Conservation (phyloP, 345 rosid genomes). For the Clausena lansium region DNA sequence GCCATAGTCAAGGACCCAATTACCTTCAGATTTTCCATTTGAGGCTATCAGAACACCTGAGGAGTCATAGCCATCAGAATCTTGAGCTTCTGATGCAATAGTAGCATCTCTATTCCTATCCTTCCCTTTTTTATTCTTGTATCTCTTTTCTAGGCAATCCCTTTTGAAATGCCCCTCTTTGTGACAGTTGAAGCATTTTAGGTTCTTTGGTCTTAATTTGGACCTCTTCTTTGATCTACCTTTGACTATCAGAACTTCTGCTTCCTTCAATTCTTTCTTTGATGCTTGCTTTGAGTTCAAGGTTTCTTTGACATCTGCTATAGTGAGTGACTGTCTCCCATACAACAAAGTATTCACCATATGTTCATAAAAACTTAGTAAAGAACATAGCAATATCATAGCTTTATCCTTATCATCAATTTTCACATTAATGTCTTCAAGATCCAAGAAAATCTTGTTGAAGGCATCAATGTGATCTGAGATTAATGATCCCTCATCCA, state of each 20-base stretch:
- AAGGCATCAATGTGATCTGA: no score
- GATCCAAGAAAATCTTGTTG: no score
- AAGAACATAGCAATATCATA: no score
- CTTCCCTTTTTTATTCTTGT: neutral
- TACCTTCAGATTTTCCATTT: neutral
- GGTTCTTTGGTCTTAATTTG: neutral
- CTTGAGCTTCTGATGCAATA: neutral
- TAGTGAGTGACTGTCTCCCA: neutral
- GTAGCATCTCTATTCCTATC: neutral
- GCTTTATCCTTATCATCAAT: no score
- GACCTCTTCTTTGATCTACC: neutral
- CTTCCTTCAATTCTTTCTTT: neutral
- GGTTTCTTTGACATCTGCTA: neutral
- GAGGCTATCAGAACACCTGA: fast-evolving
- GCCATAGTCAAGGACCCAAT: neutral
- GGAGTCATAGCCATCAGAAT: neutral
- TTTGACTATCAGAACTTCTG: neutral
- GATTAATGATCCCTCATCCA: no score
- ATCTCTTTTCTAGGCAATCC: neutral
- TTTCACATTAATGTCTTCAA: no score
- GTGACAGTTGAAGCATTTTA: neutral
- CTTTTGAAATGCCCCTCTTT: neutral
- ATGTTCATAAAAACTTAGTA: no score
- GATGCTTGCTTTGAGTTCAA: no score
- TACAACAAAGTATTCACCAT: no score